Conservation (phyloP, 805 yeast genomes). For the Yarrowia porcina region DNA sequence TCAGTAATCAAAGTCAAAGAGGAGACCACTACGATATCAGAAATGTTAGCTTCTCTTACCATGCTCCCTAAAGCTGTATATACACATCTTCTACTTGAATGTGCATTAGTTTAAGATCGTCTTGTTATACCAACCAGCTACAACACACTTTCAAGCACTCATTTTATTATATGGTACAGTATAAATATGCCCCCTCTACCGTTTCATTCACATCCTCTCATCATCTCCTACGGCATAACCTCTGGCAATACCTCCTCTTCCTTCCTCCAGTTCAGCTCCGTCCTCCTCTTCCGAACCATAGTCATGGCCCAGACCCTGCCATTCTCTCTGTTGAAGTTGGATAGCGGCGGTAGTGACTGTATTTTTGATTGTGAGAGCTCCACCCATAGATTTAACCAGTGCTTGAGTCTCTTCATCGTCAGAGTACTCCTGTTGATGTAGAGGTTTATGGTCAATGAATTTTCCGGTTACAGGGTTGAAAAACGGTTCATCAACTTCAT, state of each 20-base stretch:
- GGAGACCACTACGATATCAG: too few relatives aligned
- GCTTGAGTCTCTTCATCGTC: slow-evolving; percentile 36
- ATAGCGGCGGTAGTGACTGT: slow-evolving; percentile 89
- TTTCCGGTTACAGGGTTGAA: slow-evolving; percentile 88
- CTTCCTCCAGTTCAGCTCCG: slow-evolving; percentile 83
- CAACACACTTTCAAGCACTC: too few relatives aligned
- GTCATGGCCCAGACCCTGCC: slow-evolving; percentile 94
- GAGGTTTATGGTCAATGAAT: slow-evolving; percentile 56
- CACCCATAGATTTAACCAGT: slow-evolving; percentile 52
- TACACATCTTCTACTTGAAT: too few relatives aligned
- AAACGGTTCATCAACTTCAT: slow-evolving; percentile 51
- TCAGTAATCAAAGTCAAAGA: too few relatives aligned
- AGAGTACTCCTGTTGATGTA: slow-evolving; percentile 53
- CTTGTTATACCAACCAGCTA: too few relatives aligned
- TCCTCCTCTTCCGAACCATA: slow-evolving; percentile 47
- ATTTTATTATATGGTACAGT: not conserved
- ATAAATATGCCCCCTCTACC: slow-evolving; percentile 11
- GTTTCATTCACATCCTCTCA: not conserved
- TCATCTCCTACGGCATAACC: slow-evolving; percentile 50
- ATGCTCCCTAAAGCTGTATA: too few relatives aligned
- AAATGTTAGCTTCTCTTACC: too few relatives aligned
- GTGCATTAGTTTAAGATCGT: too few relatives aligned
- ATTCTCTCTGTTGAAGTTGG: slow-evolving; percentile 61
- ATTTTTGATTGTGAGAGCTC: slow-evolving; percentile 59
- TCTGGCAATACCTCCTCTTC: slow-evolving; percentile 84